Conservation (phyloP, 2,329 filamentous ascomycete genomes). For the Apiospora saccharicola region DNA sequence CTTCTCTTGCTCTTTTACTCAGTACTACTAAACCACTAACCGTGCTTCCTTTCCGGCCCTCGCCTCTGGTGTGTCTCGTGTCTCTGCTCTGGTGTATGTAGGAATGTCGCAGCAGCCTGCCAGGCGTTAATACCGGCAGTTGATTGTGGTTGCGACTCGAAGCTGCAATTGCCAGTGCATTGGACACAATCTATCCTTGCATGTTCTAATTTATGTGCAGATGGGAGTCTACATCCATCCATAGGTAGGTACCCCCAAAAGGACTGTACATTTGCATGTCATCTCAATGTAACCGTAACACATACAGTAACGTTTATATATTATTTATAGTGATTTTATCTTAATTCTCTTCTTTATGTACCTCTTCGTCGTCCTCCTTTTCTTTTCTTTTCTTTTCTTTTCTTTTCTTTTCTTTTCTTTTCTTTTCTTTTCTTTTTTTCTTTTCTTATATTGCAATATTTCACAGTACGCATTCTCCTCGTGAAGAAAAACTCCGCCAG, state of each 20-base stretch:
- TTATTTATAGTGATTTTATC: neutral
- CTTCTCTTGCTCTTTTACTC: neutral
- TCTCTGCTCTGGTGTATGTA: neutral
- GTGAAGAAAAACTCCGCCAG: too few relatives aligned
- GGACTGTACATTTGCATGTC: neutral
- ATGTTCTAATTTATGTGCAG: neutral
- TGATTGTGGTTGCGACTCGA: neutral
- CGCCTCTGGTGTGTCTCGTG: neutral
- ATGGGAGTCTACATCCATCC: neutral
- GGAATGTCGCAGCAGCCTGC: neutral
- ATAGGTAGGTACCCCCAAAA: neutral
- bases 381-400: neutral
- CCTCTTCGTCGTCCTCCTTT: neutral
- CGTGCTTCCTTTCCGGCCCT: neutral
- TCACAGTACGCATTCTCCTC: neutral
- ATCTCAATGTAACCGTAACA: conserved; percentile 3
- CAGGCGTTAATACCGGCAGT: conserved; percentile 11
- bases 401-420: neutral
- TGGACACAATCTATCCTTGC: conserved; percentile 12
- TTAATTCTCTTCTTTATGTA: neutral
- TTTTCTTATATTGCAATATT: neutral
- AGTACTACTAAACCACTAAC: neutral
- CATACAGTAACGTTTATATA: neutral
- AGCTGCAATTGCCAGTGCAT: conserved; percentile 7
- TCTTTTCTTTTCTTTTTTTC: neutral